Evolutionary conservation across 31 red algal species (phyloP).

Genomic region (Endocladia muricata): DNA sequence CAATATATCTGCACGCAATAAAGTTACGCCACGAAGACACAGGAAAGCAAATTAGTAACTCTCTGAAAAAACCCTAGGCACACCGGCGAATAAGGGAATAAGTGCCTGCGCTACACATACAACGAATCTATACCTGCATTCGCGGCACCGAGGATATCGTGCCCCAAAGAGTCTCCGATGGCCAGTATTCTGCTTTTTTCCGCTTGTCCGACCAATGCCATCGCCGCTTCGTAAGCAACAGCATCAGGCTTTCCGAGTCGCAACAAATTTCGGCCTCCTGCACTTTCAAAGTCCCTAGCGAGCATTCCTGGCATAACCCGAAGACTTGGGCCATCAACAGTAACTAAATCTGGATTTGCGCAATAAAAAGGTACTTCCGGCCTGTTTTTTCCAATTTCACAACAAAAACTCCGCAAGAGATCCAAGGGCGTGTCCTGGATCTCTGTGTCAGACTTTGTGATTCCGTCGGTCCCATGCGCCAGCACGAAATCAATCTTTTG

Average conservation of each 20-base stretch:
- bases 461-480: constrained; percentile 80
- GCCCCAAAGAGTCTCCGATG: constrained; percentile 76
- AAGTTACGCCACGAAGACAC: background rate
- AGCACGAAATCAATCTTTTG: constrained; percentile 53
- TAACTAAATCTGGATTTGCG: constrained; percentile 91
- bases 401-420: constrained; percentile 9
- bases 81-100: too few species aligned
- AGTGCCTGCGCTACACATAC: background rate
- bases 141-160: constrained; percentile 73
- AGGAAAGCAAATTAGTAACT: too few species aligned
- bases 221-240: constrained; percentile 55
- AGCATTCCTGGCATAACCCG: constrained; percentile 79
- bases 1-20: constrained; percentile 22
- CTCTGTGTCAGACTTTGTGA: constrained; percentile 28
- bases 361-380: constrained; percentile 60
- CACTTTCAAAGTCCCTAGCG: constrained; percentile 62
- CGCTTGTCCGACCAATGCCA: constrained; percentile 15
- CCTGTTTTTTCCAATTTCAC: constrained; percentile 4
- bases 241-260: constrained; percentile 73
- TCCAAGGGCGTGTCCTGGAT: constrained; percentile 31
- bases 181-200: constrained; percentile 35
- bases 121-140: constrained; percentile 56
- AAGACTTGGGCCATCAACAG: constrained; percentile 68
- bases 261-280: constrained; percentile 44
- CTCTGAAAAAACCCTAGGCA: too few species aligned